Base-by-base conservation (phyloP, 192 early-diverging fungal genomes). In the Coemansia sp. region DNA sequence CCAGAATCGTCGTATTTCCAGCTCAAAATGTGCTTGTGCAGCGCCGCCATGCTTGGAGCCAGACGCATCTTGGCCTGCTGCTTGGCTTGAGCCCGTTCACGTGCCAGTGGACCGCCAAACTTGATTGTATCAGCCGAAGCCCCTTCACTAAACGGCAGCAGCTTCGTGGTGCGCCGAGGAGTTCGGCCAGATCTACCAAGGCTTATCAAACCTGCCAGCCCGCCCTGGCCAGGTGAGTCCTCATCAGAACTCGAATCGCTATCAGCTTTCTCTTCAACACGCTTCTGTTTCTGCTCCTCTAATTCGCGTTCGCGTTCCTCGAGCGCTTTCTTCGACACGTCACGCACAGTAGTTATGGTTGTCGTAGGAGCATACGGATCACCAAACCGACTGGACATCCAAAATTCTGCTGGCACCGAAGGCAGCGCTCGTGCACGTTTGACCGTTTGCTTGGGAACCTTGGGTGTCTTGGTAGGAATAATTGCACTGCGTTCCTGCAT, bases 21-120 rank as follows among this genome's bases (percentile, higher is more conserved):
- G 12, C 77, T 59, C 6, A 91, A 63, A 30, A 91, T 61, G 8
- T 68, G 68, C 33, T 82, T 84, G 61, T 86, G 81, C 19, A 91
- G 53, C 10, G 39, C 53, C 16, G 68, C 63, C 52, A 90, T 63
- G 50, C 78, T 83, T 9, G 85, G 84, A 26, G 50, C 63, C 13
- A 84, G 50, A 5, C 81, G 68, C 19, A 69, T 61, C 48, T 74
- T 65, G 21, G 68, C 49, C 14, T 80, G 51, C 37, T 74, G 68
- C 50, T 80, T 81, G 16, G 63, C 65, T 16, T 49, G 18, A 10
- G 56, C 70, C n/a, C 41, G 57, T 15, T 73, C 65, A 21, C 59
- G 66, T 21, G 77, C 53, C 16, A 55, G 54, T 12, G 49, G 53
- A 21, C 44, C 47, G 2, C 51, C 39, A 18, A 59, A 53, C n/a